phyloP scores from a whole-genome alignment of 2,329 filamentous ascomycete genomes.

The Cladosporium phlei region DNA sequence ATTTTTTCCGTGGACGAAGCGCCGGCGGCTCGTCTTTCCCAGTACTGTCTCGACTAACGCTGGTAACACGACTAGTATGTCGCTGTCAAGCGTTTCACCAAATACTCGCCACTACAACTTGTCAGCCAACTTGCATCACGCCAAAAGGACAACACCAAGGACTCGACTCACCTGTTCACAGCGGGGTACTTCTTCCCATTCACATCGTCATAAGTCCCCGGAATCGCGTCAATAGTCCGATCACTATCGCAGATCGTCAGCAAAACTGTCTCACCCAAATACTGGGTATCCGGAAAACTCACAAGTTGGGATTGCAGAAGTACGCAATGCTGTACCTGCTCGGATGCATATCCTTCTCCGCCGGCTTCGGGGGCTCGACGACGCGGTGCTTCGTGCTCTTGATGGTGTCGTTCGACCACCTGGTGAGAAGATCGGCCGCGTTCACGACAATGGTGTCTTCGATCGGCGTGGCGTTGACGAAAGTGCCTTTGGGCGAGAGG shows the following conservation, averaged over 20 bases:
- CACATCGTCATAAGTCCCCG: slow-evolving; percentile 65
- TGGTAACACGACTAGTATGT: too few species aligned
- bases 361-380: slow-evolving; percentile 64
- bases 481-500: slow-evolving; percentile 63
- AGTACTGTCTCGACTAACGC: too few species aligned
- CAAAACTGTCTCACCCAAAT: neutral
- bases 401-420: slow-evolving; percentile 87
- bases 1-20: too few species aligned
- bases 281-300: neutral
- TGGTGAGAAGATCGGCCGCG: slow-evolving; percentile 73
- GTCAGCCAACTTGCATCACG: neutral
- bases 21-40: too few species aligned
- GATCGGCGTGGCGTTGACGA: slow-evolving; percentile 77
- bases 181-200: slow-evolving; percentile 71
- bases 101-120: slow-evolving; percentile 63
- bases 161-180: slow-evolving; percentile 51
- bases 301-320: slow-evolving; percentile 81
- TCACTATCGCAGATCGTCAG: slow-evolving; percentile 34
- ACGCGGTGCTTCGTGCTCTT: slow-evolving; percentile 84
- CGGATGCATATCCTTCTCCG: slow-evolving; percentile 57
- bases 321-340: slow-evolving; percentile 81
- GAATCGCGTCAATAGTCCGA: slow-evolving; percentile 71
- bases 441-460: slow-evolving; percentile 77
- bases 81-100: slow-evolving; percentile 70
- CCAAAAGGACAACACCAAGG: neutral